Percentiles rank a stretch among this genome's conserved stretches.
These are phyloP conservation scores for Colletotrichum abscissum DNA, from an alignment of 2,329 filamentous ascomycete genomes.

Conservation along the genomic window DNA sequence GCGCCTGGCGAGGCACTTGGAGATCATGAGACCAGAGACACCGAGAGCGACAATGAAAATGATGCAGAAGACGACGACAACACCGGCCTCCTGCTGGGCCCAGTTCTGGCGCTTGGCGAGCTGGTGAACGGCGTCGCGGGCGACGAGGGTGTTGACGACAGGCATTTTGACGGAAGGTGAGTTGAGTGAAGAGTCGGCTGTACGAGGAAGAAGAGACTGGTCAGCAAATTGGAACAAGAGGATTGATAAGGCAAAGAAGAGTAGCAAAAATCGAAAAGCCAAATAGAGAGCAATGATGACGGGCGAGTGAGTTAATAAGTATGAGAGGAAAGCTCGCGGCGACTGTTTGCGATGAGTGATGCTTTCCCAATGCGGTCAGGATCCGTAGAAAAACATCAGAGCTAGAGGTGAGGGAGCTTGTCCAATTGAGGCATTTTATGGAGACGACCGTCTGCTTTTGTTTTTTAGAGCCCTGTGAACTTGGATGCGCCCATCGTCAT, in stretches of 20 bases:
- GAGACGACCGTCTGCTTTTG: conserved; percentile 8
- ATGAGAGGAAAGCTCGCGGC: conserved; percentile 23
- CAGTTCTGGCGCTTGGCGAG: conserved; percentile 55
- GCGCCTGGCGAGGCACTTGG: conserved; percentile 46
- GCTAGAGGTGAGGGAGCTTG: conserved; percentile 7
- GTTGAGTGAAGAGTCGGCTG: conserved; percentile 25
- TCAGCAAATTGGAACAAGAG: conserved; percentile 2
- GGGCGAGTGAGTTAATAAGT: conserved; percentile 24
- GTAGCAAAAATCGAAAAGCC: not conserved
- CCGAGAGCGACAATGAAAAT: conserved; percentile 52
- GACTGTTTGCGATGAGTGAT: not conserved
- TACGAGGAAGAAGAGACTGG: not conserved
- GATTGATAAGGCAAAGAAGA: not conserved
- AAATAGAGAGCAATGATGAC: not conserved
- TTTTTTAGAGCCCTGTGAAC: not conserved
- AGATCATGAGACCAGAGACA: conserved; percentile 45
- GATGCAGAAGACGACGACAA: conserved; percentile 57
- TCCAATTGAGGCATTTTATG: conserved; percentile 32
- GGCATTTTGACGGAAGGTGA: conserved; percentile 49
- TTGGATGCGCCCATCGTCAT: conserved; percentile 26
- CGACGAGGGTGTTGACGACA: conserved; percentile 51
- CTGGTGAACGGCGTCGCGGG: conserved; percentile 51
- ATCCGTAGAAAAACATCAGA: conserved; percentile 1
- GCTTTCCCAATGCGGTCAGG: not conserved
- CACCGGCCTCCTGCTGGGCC: conserved; percentile 51